Conservation (phyloP, 2,329 filamentous ascomycete genomes). For the Mariannaea sp. region DNA sequence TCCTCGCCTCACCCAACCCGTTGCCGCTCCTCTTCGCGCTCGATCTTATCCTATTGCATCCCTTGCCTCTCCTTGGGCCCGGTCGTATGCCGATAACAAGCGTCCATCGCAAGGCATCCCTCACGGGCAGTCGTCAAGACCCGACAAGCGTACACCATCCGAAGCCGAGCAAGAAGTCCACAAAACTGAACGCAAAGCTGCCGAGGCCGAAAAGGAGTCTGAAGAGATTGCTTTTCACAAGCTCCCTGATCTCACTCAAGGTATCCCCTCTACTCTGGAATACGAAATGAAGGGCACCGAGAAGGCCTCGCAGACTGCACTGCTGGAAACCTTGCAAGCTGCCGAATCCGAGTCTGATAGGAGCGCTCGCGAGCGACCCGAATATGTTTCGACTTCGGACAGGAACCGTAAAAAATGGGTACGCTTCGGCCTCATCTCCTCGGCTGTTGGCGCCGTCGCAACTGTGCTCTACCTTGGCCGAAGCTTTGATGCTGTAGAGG, state of each 20-base stretch:
- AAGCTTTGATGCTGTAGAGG: constrained; percentile 86
- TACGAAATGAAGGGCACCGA: constrained; percentile 65
- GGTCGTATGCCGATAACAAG: constrained; percentile 37
- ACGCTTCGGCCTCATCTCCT: constrained; percentile 71
- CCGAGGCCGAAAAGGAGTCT: constrained; percentile 41
- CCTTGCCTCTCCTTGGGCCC: constrained; percentile 36
- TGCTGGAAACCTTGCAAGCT: constrained; percentile 47
- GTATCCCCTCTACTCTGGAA: constrained; percentile 88
- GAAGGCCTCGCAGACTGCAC: constrained; percentile 40
- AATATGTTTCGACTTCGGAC: constrained; percentile 91
- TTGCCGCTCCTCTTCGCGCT: constrained; percentile 33
- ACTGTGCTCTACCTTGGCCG: constrained; percentile 79
- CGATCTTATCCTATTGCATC: constrained; percentile 30
- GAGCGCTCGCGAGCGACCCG: constrained; percentile 57
- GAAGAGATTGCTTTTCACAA: constrained; percentile 63
- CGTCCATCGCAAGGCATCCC: too few species aligned
- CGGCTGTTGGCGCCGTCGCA: constrained; percentile 60
- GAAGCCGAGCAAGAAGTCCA: constrained; percentile 25
- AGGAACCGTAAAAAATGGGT: constrained; percentile 76
- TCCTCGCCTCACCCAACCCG: constrained; percentile 37
- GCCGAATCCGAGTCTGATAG: constrained; percentile 42
- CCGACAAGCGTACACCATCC: constrained; percentile 20
- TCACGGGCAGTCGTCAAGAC: constrained; percentile 24
- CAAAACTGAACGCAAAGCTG: constrained; percentile 31
- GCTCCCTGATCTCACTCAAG: constrained; percentile 89